phyloP scores from a whole-genome alignment of 148 eudicot species.

The Rhododendron mucronatum region DNA sequence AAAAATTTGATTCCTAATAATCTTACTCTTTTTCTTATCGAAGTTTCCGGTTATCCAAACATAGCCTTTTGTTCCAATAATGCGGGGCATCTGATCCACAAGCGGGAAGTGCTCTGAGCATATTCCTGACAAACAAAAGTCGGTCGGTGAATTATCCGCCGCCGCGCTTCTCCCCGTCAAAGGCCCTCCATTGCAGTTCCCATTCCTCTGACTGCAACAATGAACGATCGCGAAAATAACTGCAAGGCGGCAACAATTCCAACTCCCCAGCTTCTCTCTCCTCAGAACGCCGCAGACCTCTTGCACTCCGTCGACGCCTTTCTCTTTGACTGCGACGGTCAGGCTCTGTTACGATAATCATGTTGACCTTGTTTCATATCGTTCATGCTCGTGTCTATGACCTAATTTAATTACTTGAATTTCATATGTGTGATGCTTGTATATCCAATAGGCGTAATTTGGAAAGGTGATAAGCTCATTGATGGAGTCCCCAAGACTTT shows the following conservation, averaged over 20 bases:
- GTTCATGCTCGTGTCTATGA: background rate
- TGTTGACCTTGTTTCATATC: background rate
- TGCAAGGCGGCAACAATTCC: background rate
- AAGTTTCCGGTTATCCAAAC: too few species aligned
- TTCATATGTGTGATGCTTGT: background rate
- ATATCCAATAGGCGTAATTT: conserved; percentile 53
- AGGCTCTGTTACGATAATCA: background rate
- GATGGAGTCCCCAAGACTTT: conserved; percentile 74
- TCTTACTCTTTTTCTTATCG: too few species aligned
- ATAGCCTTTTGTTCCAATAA: background rate
- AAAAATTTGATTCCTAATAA: too few species aligned
- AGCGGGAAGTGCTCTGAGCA: background rate
- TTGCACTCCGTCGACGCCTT: conserved; percentile 66
- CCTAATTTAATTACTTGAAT: background rate
- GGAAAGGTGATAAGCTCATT: conserved; percentile 89
- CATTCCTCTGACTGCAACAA: background rate
- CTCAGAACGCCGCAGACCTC: conserved; percentile 28
- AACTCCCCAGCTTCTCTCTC: conserved; percentile 28
- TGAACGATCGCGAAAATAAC: conserved; percentile 3
- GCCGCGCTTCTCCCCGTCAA: background rate
- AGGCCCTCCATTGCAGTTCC: background rate
- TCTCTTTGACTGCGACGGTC: conserved; percentile 91
- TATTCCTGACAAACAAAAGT: background rate
- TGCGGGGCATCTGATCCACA: background rate
- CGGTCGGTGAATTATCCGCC: background rate